Evolutionary conservation across 2,329 filamentous ascomycete species (phyloP), one percentile per base, ranked within the genome.

Genomic region (Plenodomus tracheiphilus): DNA sequence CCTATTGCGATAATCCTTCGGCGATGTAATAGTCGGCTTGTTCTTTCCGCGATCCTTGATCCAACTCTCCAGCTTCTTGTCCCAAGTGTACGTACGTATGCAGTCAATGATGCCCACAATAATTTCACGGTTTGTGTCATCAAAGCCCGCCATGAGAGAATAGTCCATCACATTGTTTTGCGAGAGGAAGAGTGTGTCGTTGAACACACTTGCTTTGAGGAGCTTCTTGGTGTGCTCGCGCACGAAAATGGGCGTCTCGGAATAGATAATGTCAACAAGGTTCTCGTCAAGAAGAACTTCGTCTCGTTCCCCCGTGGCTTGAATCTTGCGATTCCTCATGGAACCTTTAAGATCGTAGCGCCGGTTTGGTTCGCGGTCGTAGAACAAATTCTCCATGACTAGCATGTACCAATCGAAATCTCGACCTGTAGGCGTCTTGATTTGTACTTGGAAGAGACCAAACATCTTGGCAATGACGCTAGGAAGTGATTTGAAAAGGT

Each of bases 51-150:
- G 88, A 68, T 97, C 92, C 74, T 99, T 99, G 81, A 99, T 97
- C 94, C 94, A 99, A 46, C 88, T 94, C 76, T 99, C 94, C n/a
- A 99, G 83, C 70, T 97, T 97, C 80, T 99, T 99, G 77, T 99
- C 94, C 91, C 94, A 99, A 0, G 94, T 99, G 70, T 97, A 99
- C 0, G 94, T 99, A 46, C 94, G 85, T 59, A 99, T 97, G 71
- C 94, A 97, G 71, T 99, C 73, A 57, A 99, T 97, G 65, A 99
- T 97, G 4, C 94, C 94, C 2, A 99, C 92, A 13, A 97, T 91
- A 13, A 99, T 83, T 74, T 99, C 93, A 64, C 93, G 92, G 55
- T 85, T 84, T 32, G 81, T 81, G 70, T 97, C 94, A 65, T 99
- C 93, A 38, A 99, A 95, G 0, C 93, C 95, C 46, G 97, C 92